phyloP scores from a whole-genome alignment of 2,329 filamentous ascomycete species.

The Penicillium sp. region DNA sequence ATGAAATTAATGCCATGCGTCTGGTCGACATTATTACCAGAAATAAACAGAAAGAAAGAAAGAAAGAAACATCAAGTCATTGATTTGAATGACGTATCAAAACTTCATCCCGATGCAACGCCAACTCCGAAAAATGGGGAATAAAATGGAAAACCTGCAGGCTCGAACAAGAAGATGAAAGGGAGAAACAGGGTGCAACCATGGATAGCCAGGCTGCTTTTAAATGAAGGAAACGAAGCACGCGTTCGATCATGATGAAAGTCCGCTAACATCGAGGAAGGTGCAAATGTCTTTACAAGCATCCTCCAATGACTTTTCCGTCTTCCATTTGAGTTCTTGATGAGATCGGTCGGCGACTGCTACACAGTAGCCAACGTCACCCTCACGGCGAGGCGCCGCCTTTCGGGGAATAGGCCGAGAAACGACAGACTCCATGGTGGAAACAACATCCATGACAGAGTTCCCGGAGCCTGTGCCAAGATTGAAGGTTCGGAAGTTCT shows the following conservation, averaged over 20 bases:
- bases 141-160: not conserved
- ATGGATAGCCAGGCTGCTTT: too few species aligned
- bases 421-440: conserved; percentile 35
- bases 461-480: conserved; percentile 36
- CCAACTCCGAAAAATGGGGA: not conserved
- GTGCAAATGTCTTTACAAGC: conserved; percentile 36
- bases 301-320: conserved; percentile 33
- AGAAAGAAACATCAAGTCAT: too few species aligned
- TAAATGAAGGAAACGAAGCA: not conserved
- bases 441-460: conserved; percentile 35
- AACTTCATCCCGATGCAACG: not conserved
- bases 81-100: too few species aligned
- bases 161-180: not conserved
- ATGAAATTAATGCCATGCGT: too few species aligned
- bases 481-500: conserved; percentile 41
- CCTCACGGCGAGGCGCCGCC: conserved; percentile 30
- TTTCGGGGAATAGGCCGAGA: conserved; percentile 29
- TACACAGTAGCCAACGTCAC: conserved; percentile 38
- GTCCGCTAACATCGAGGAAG: conserved; percentile 30
- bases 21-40: too few species aligned
- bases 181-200: conserved; percentile 3
- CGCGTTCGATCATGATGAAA: conserved; percentile 17
- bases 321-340: conserved; percentile 50
- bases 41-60: too few species aligned
- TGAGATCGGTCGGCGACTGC: conserved; percentile 35